Evolutionary conservation across 306 rosid genomes (phyloP), one percentile per base, ranked within the genome.

Genomic region (Cicer pinnatifidum): DNA sequence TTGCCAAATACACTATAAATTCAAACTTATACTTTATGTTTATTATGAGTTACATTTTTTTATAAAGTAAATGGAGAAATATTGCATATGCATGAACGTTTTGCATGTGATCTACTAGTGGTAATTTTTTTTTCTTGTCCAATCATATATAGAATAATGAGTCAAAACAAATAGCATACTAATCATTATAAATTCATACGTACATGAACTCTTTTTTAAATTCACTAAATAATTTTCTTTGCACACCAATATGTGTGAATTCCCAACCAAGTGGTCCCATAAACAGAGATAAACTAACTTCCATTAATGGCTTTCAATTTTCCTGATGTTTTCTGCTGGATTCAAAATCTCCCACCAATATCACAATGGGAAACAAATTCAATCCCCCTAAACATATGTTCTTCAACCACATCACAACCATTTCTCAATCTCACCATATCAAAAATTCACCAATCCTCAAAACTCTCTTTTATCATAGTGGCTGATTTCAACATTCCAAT

Each of bases 341-440:
- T 89, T 79, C 89, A 87, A 57, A 89, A 83, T 83, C 97, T 94
- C 68, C 92, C 96, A 67, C 92, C 91, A 47, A 52, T 84, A 63
- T 75, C 86, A 74, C 78, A 88, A 69, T 88, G 97, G 98, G 84
- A 53, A 84, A 69, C 85, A 81, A 67, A 51, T 57, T 78, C 87
- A 67, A 78, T 80, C 70, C 84, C 91, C 71, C 53, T 87, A 8
- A 77, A 59, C 62, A 46, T 88, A 39, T 82, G 72, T 75, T 81
- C 89, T 70, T 86, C 96, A 78, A 77, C 38, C 56, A 72, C 92
- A 8, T 80, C 85, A 64, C 89, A 83, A 64, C 92, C 90, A 62
- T 74, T 85, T 35, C 92, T 91, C 9, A 79, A 87, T 28, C 85
- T 94, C 33, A 67, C 79, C 60, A 58, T 84, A 53, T 7, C 90